phyloP scores from a whole-genome alignment of 805 yeast species.

The Pichia ethanolica region DNA sequence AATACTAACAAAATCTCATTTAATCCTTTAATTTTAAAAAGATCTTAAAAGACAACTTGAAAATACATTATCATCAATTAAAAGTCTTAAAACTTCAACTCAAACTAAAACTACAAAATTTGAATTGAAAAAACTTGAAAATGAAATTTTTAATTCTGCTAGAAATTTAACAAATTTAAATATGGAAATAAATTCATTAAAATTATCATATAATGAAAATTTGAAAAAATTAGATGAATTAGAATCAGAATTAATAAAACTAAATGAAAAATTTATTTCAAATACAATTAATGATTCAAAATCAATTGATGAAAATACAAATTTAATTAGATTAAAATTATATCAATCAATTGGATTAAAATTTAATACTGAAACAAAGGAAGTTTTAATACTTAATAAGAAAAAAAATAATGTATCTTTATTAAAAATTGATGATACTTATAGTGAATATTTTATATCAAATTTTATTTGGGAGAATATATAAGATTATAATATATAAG shows the following conservation, averaged over 20 bases:
- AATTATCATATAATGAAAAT: constrained; percentile 32
- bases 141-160: constrained; percentile 42
- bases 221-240: constrained; percentile 29
- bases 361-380: constrained; percentile 35
- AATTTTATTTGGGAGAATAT: constrained; percentile 74
- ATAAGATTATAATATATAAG: constrained; percentile 10
- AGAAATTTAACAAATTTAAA: constrained; percentile 43
- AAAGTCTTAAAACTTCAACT: background rate
- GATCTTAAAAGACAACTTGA: constrained; percentile 7
- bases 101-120: constrained; percentile 18
- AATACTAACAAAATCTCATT: too few species aligned
- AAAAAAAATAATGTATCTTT: constrained; percentile 39
- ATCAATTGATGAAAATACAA: constrained; percentile 19
- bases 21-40: background rate
- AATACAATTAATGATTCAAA: constrained; percentile 18
- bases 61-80: constrained; percentile 4
- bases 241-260: constrained; percentile 19
- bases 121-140: constrained; percentile 32
- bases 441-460: constrained; percentile 61
- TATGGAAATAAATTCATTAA: constrained; percentile 36
- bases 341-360: constrained; percentile 53
- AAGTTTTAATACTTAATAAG: constrained; percentile 43
- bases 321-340: constrained; percentile 47
- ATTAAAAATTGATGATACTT: constrained; percentile 43
- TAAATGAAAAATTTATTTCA: constrained; percentile 10